Conservation (phyloP, 192 early-diverging fungal species). For the Hyaloraphidium curvatum region DNA sequence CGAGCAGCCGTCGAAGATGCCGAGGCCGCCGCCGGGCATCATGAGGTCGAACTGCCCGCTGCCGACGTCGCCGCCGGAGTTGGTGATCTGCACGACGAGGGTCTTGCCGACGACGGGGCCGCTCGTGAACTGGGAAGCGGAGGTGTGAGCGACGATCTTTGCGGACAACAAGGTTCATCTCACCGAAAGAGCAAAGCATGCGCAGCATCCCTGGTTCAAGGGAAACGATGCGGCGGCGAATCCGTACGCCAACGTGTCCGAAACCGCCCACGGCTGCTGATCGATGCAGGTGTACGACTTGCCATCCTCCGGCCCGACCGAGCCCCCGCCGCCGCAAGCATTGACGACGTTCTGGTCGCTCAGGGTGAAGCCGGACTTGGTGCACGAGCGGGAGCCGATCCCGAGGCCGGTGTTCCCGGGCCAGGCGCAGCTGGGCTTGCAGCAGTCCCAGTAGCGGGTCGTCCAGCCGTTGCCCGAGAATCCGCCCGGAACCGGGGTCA, state of each 20-base stretch:
- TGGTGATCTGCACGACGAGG: slow-evolving; percentile 6
- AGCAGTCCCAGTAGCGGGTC: slow-evolving; percentile 7
- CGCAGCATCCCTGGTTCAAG: slow-evolving; percentile 3
- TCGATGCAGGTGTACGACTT: slow-evolving; percentile 4
- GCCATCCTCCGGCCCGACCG: not conserved
- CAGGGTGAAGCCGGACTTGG: not conserved
- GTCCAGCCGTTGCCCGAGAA: slow-evolving; percentile 1
- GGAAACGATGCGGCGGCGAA: slow-evolving; percentile 5
- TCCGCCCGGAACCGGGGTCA: not conserved
- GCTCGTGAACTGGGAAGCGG: not conserved
- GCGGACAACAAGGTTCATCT: not conserved
- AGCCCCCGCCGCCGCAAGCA: not conserved
- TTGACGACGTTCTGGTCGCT: not conserved
- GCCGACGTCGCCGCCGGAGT: slow-evolving; percentile 1
- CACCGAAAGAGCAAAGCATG: slow-evolving; percentile 4
- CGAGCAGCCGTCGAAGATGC: slow-evolving; percentile 6
- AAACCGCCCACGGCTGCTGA: slow-evolving; percentile 1
- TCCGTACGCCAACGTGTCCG: slow-evolving; percentile 2
- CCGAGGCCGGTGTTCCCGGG: not conserved
- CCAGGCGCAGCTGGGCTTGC: slow-evolving; percentile 4
- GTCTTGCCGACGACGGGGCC: slow-evolving; percentile 1
- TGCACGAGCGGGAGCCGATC: not conserved
- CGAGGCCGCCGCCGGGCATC: slow-evolving; percentile 5
- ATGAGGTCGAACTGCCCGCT: slow-evolving; percentile 3
- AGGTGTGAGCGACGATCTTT: not conserved